Evolutionary conservation across 495 filamentous ascomycete genomes (phyloP).

Genomic region (Podospora comata): DNA sequence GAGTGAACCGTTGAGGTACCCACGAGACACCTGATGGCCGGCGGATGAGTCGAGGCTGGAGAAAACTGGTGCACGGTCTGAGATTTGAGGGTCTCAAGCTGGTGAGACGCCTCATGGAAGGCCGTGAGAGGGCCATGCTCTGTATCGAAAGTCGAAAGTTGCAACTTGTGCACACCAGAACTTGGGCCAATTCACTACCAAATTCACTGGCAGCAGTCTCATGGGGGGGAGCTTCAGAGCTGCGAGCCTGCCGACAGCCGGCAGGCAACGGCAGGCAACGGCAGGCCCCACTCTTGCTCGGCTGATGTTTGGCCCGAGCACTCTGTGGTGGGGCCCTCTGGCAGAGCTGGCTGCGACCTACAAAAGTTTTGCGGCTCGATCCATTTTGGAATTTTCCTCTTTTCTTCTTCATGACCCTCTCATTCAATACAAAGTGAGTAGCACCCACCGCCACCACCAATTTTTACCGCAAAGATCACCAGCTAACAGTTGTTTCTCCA

Average conservation of each 20-base stretch:
- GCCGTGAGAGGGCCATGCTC: slow-evolving; percentile 27
- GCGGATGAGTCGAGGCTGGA: slow-evolving; percentile 2
- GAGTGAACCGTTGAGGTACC: slow-evolving; percentile 16
- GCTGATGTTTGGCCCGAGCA: slow-evolving; percentile 24
- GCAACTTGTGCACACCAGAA: neutral
- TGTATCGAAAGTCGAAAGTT: neutral
- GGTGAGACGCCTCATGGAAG: slow-evolving; percentile 27
- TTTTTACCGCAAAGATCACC: neutral
- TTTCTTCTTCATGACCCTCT: slow-evolving; percentile 77
- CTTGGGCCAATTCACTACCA: neutral
- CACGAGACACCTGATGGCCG: slow-evolving; percentile 8
- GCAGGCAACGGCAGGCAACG: too few relatives aligned
- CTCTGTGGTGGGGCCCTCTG: neutral
- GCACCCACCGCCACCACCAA: slow-evolving; percentile 14
- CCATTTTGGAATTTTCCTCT: slow-evolving; percentile 33
- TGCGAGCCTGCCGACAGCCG: neutral
- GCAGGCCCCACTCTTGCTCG: slow-evolving; percentile 13
- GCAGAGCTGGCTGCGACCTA: slow-evolving; percentile 3
- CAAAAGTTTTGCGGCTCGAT: slow-evolving; percentile 21
- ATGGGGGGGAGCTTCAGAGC: slow-evolving; percentile 8
- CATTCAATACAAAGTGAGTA: slow-evolving; percentile 87
- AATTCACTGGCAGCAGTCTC: neutral
- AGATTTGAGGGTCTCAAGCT: slow-evolving; percentile 9
- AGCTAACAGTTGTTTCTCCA: slow-evolving; percentile 34
- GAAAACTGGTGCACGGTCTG: neutral